Base-by-base conservation (phyloP, 2,329 filamentous ascomycete species). In the Colletotrichum incanum region DNA sequence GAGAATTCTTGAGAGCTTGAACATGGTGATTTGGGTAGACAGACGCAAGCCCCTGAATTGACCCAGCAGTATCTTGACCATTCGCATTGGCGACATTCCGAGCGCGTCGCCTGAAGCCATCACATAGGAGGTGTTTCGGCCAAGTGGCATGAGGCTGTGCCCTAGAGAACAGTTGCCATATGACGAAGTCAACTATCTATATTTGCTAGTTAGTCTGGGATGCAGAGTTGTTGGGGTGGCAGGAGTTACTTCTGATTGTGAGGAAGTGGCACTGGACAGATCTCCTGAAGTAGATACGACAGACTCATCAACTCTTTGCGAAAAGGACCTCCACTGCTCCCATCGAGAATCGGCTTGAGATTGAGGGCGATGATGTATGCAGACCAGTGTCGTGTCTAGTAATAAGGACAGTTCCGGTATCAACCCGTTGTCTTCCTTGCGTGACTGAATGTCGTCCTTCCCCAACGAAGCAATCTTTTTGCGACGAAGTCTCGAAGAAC, bases 61-160 rank as follows among this genome's bases (percentile, higher is more conserved):
- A 34, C 31, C 61, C 34, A 3, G 34, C 45, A 56, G n/a, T 43
- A 2, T 47, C 45, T 34, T 80, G 43, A 85, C 85, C 11, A 73
- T 73, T 1, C 68, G 43, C 31, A 23, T 67, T 71, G 16, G 79
- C 75, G 7, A 78, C 77, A 7, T 74, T 77, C 34, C 80, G 82
- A 41, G 76, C 78, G 76, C 75, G 34, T 82, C 79, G 89, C 76
- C 92, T 90, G 76, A 92, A 97, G 31, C 96, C 96, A 84, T 97
- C 92, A 76, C 94, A 95, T 5, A 99, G 88, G 6, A 98, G 78
- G 82, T 98, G 94, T 62, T 89, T 88, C 1, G 93, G 92, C 77
- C 88, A 89, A 61, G 74, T 45, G 12, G 75, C 85, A 80, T 71
- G 81, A 82, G 37, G 80, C 77, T 79, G 41, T 86, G 83, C 20